These are phyloP conservation scores for Rubia balearica DNA, from an alignment of 305 asterid genomes.

Conservation along the genomic window DNA sequence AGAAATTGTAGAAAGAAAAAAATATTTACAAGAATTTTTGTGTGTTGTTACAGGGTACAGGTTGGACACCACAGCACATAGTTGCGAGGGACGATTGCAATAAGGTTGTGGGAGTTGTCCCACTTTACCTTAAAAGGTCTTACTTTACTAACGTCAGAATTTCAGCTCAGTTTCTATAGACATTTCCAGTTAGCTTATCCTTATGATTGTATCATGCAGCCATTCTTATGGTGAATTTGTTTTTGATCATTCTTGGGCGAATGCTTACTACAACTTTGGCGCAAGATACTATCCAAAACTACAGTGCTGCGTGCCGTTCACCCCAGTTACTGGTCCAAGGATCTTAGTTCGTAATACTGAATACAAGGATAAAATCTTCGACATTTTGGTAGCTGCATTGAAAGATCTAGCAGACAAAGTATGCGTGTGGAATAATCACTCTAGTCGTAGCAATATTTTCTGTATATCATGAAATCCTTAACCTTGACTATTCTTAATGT, in stretches of 20 bases:
- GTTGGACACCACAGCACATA: constrained; percentile 91
- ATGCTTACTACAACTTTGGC: constrained; percentile 81
- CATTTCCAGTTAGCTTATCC: constrained; percentile 20
- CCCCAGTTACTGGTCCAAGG: constrained; percentile 96
- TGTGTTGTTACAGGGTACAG: constrained; percentile 58
- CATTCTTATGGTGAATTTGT: constrained; percentile 99
- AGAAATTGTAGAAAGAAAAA: neutral
- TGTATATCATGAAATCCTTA: neutral
- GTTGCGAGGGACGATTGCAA: constrained; percentile 58
- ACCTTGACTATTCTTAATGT: constrained; percentile 5
- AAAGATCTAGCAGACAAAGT: constrained; percentile 76
- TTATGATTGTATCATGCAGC: constrained; percentile 45
- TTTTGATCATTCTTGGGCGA: constrained; percentile 98
- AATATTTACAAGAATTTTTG: constrained; percentile 3
- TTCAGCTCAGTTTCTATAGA: constrained; percentile 11
- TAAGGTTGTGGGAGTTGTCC: constrained; percentile 77
- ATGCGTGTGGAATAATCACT: constrained; percentile 15
- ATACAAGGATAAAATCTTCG: constrained; percentile 70
- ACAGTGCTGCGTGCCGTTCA: constrained; percentile 87
- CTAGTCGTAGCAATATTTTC: neutral
- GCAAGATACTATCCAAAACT: constrained; percentile 85
- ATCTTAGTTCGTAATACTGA: constrained; percentile 71
- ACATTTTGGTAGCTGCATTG: constrained; percentile 79
- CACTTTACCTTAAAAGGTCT: constrained; percentile 93
- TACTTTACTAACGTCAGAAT: constrained; percentile 14